Percentiles rank a stretch among this genome's conserved stretches.
Evolutionary conservation across 2,329 filamentous ascomycete species (phyloP).

Genomic region (Zymoseptoria tritici): DNA sequence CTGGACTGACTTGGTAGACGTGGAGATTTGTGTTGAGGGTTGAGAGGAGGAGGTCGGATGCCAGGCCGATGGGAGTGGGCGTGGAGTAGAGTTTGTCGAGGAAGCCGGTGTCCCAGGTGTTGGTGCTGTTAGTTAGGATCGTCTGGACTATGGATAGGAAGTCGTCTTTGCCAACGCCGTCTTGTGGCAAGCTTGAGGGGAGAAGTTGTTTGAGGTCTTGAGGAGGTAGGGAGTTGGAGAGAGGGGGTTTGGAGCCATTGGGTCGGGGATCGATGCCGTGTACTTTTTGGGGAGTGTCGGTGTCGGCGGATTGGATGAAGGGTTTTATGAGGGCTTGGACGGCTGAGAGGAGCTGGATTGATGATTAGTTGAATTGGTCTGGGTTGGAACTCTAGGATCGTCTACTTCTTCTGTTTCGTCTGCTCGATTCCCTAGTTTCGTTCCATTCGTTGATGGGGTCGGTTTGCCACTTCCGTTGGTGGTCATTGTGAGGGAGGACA

Average conservation of each 20-base stretch:
- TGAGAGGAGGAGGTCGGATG: constrained; percentile 75
- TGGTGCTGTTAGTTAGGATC: constrained; percentile 79
- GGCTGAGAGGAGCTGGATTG: constrained; percentile 55
- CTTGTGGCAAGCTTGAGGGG: constrained; percentile 30
- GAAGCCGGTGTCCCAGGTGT: constrained; percentile 98
- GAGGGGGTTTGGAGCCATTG: constrained; percentile 6
- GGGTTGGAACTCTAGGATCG: neutral
- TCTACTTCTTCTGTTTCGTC: constrained; percentile 29
- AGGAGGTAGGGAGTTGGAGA: constrained; percentile 29
- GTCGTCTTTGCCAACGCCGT: constrained; percentile 36
- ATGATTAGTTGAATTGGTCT: constrained; percentile 4
- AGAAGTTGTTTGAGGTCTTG: constrained; percentile 37
- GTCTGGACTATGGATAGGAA: constrained; percentile 50
- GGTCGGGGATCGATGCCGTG: constrained; percentile 47
- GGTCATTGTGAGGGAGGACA: constrained; percentile 13
- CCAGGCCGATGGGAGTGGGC: constrained; percentile 78
- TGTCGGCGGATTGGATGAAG: constrained; percentile 64
- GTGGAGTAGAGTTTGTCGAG: constrained; percentile 91
- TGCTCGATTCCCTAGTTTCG: constrained; percentile 21
- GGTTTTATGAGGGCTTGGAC: constrained; percentile 62
- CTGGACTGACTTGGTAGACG: constrained; percentile 89
- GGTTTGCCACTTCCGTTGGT: constrained; percentile 17
- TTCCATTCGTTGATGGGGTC: constrained; percentile 4
- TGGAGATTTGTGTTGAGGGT: constrained; percentile 91
- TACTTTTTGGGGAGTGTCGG: constrained; percentile 50